These are phyloP conservation scores for Candida loeiensis DNA, from an alignment of 805 yeast genomes.

Conservation along the genomic window DNA sequence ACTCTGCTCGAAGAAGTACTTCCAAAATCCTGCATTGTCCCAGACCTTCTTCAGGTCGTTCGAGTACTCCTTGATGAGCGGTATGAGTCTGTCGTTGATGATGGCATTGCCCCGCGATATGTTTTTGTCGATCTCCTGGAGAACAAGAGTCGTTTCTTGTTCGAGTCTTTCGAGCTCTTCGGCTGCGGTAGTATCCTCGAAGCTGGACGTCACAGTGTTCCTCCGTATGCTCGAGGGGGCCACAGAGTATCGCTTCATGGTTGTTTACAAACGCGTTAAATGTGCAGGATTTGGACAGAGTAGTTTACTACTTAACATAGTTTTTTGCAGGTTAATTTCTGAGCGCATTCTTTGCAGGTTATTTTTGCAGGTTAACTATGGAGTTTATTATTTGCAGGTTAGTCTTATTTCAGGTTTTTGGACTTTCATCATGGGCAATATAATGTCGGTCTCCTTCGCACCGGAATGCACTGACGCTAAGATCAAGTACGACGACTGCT, in stretches of 20 bases:
- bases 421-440: slow-evolving; percentile 34
- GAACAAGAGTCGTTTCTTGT: slow-evolving; percentile 70
- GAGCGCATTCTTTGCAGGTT: too few species aligned
- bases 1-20: slow-evolving; percentile 70
- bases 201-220: slow-evolving; percentile 18
- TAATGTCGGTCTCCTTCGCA: slow-evolving; percentile 74
- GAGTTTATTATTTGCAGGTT: too few species aligned
- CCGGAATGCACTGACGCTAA: slow-evolving; percentile 93
- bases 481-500: slow-evolving; percentile 85
- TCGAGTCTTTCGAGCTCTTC: slow-evolving; percentile 59
- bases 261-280: slow-evolving; percentile 2
- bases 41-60: slow-evolving; percentile 56
- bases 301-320: not conserved
- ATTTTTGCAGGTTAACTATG: too few species aligned
- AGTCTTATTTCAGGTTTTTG: not conserved
- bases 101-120: slow-evolving; percentile 64
- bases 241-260: slow-evolving; percentile 32
- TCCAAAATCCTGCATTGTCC: slow-evolving; percentile 70
- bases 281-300: slow-evolving; percentile 1
- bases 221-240: slow-evolving; percentile 33
- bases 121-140: slow-evolving; percentile 78
- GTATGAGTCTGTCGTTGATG: slow-evolving; percentile 65
- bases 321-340: not conserved
- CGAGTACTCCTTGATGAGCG: slow-evolving; percentile 61
- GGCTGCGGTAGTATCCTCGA: slow-evolving; percentile 13